phyloP scores from a whole-genome alignment of 2,329 filamentous ascomycete genomes.

The Curvularia sp. region DNA sequence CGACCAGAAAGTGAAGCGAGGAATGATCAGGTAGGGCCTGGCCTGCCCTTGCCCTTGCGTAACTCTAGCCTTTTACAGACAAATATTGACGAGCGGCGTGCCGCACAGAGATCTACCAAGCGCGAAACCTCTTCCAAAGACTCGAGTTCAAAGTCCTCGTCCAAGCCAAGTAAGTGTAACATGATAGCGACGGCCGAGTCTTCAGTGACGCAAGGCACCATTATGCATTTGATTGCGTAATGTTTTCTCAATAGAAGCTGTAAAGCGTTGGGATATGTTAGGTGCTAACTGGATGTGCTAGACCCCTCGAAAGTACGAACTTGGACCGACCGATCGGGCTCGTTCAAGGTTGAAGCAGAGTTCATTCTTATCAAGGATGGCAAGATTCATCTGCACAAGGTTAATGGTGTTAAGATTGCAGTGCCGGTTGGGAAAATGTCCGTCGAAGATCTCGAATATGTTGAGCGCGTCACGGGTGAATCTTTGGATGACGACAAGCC shows the following conservation, averaged over 20 bases:
- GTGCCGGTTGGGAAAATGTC: slow-evolving; percentile 97
- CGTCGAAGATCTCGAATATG: slow-evolving; percentile 90
- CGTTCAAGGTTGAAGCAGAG: slow-evolving; percentile 96
- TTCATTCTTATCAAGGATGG: slow-evolving; percentile 94
- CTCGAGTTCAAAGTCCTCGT: slow-evolving; percentile 54
- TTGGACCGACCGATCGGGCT: slow-evolving; percentile 94
- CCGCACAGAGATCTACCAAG: slow-evolving; percentile 73
- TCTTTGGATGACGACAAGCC: slow-evolving; percentile 93
- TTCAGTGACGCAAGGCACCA: background rate
- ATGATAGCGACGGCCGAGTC: slow-evolving; percentile 3
- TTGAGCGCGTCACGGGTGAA: slow-evolving; percentile 84
- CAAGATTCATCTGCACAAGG: slow-evolving; percentile 97
- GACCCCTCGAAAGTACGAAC: slow-evolving; percentile 82
- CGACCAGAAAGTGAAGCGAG: slow-evolving; percentile 60
- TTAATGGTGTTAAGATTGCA: slow-evolving; percentile 97
- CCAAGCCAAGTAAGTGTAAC: slow-evolving; percentile 73
- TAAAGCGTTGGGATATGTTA: background rate
- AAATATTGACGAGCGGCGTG: slow-evolving; percentile 70
- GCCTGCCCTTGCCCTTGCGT: slow-evolving; percentile 76
- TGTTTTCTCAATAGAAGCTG: background rate
- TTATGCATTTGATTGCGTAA: background rate
- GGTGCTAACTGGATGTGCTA: slow-evolving; percentile 25
- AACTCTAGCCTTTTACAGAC: slow-evolving; percentile 76
- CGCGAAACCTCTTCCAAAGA: slow-evolving; percentile 70
- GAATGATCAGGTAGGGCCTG: slow-evolving; percentile 76